Evolutionary conservation across 345 rosid genomes (phyloP).

Genomic region (Arabidopsis thaliana): DNA sequence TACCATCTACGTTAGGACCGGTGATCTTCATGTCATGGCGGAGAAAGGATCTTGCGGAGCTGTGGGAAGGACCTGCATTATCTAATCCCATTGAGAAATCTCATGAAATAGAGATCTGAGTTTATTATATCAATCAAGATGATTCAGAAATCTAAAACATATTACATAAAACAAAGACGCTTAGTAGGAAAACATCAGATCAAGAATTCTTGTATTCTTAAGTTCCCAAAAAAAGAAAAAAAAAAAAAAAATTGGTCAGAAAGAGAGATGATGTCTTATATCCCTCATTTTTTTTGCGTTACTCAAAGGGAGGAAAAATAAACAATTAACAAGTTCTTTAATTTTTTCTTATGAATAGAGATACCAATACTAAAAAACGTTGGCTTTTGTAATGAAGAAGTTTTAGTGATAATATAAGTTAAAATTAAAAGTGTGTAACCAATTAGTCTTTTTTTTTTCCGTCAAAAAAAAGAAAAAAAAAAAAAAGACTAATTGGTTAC

Average conservation of each 20-base stretch:
- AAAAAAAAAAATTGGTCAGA: background rate
- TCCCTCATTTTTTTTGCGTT: slow-evolving; percentile 12
- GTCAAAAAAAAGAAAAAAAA: too few relatives aligned
- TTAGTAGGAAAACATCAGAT: slow-evolving; percentile 30
- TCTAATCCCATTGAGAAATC: slow-evolving; percentile 60
- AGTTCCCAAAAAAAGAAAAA: background rate
- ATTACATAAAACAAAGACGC: background rate
- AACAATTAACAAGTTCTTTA: background rate
- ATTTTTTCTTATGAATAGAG: background rate
- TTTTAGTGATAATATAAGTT: too few relatives aligned
- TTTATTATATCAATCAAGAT: slow-evolving; percentile 28
- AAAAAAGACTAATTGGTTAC: too few relatives aligned
- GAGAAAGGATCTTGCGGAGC: slow-evolving; percentile 76
- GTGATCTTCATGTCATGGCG: slow-evolving; percentile 77
- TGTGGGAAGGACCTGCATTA: slow-evolving; percentile 83
- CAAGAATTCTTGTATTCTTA: slow-evolving; percentile 33
- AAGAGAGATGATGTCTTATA: slow-evolving; percentile 12
- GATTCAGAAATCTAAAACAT: slow-evolving; percentile 17
- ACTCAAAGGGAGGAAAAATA: background rate
- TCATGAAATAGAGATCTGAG: slow-evolving; percentile 74
- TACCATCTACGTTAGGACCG: slow-evolving; percentile 93
- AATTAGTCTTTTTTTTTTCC: background rate
- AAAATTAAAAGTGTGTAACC: background rate
- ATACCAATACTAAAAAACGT: background rate
- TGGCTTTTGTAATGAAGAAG: background rate